Conservation (phyloP, 345 rosid species). For the Bruguiera parviflora region DNA sequence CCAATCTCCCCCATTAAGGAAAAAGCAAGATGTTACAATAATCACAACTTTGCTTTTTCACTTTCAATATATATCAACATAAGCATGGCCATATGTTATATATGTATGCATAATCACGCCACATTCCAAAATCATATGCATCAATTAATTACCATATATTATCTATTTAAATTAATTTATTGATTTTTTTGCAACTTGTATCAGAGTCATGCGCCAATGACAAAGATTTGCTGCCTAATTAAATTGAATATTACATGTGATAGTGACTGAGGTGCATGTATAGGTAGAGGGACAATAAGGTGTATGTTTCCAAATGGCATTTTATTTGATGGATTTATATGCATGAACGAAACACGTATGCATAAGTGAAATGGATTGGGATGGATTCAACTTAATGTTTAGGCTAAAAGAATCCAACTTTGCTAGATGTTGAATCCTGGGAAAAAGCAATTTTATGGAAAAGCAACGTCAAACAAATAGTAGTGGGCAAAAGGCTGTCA, state of each 20-base stretch:
- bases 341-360: slow-evolving; percentile 4
- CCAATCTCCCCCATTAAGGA: slow-evolving; percentile 20
- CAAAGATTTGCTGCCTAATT: too few relatives aligned
- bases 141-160: too few relatives aligned
- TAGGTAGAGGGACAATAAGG: too few relatives aligned
- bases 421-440: neutral
- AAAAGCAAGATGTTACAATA: neutral
- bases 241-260: neutral
- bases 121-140: neutral
- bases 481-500: slow-evolving; percentile 12
- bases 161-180: neutral
- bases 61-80: neutral
- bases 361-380: neutral
- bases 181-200: neutral
- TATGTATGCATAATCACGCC: neutral
- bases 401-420: neutral
- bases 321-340: slow-evolving; percentile 3
- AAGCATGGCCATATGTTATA: neutral
- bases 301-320: neutral
- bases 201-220: too few relatives aligned
- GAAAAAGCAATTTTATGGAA: neutral
- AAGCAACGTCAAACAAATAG: slow-evolving; percentile 2
- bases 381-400: slow-evolving; percentile 1
- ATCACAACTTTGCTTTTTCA: neutral
- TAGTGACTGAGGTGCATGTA: neutral